Conservation (phyloP, 495 filamentous ascomycete genomes). For the Aspergillus indologenus region DNA sequence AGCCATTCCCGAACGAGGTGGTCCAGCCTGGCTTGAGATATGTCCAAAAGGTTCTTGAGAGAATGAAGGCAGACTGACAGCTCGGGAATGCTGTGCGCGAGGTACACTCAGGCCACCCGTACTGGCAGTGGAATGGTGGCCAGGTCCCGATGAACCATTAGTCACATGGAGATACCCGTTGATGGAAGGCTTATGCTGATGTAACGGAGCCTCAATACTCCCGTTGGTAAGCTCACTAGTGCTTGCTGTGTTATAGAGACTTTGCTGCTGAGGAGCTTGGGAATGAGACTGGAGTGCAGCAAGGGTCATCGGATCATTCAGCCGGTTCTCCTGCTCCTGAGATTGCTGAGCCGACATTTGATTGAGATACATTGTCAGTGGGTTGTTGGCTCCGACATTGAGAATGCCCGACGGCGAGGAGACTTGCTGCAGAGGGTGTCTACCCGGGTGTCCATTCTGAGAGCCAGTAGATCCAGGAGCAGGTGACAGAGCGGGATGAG, state of each 20-base stretch:
- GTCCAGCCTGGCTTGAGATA: slow-evolving; percentile 37
- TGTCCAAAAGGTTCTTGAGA: slow-evolving; percentile 58
- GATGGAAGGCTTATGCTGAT: slow-evolving; percentile 55
- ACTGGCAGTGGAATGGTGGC: slow-evolving; percentile 61
- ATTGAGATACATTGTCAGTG: slow-evolving; percentile 88
- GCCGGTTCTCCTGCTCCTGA: slow-evolving; percentile 55
- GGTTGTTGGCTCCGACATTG: slow-evolving; percentile 78
- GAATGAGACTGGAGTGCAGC: slow-evolving; percentile 63
- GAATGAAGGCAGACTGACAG: slow-evolving; percentile 78
- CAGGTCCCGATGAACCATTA: slow-evolving; percentile 57
- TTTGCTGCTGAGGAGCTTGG: slow-evolving; percentile 51
- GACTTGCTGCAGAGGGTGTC: slow-evolving; percentile 49
- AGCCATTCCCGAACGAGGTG: slow-evolving; percentile 43
- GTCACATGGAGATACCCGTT: slow-evolving; percentile 59
- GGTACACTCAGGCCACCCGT: slow-evolving; percentile 54
- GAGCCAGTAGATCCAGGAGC: slow-evolving; percentile 56
- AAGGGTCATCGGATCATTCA: slow-evolving; percentile 49
- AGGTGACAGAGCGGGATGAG: slow-evolving; percentile 54
- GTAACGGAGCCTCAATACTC: slow-evolving; percentile 46
- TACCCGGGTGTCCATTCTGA: slow-evolving; percentile 47
- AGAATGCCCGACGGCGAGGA: slow-evolving; percentile 68
- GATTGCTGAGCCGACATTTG: slow-evolving; percentile 79
- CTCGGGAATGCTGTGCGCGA: slow-evolving; percentile 74
- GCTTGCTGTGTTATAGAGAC: slow-evolving; percentile 48
- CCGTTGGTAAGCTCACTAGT: slow-evolving; percentile 56